A percentile compares a stretch with the other conserved stretches of the same genome.
These are phyloP conservation scores for Phoma herbarum DNA, from an alignment of 2,329 filamentous ascomycete species.

Conservation along the genomic window DNA sequence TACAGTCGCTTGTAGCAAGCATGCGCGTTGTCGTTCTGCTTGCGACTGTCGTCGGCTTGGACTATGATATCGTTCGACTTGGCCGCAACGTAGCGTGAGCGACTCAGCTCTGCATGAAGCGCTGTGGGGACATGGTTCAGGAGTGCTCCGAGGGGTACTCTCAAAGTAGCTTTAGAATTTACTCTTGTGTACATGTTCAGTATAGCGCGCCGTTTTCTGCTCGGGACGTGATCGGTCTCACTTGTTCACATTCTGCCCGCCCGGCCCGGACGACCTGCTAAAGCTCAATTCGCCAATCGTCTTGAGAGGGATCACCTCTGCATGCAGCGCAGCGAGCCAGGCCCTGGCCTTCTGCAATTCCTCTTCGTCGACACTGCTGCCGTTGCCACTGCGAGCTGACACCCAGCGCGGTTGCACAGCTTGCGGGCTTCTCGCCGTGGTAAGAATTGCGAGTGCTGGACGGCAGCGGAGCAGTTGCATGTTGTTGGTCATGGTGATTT, in stretches of 20 bases:
- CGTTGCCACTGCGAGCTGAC: constrained; percentile 17
- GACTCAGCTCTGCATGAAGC: constrained; percentile 61
- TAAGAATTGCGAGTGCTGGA: constrained; percentile 16
- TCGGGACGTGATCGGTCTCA: constrained; percentile 45
- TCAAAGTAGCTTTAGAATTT: constrained; percentile 72
- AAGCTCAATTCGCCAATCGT: constrained; percentile 67
- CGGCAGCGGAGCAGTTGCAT: constrained; percentile 23
- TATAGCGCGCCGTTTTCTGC: constrained; percentile 29
- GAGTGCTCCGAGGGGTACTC: constrained; percentile 62
- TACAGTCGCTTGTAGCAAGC: constrained; percentile 67
- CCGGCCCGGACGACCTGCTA: constrained; percentile 70
- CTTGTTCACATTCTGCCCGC: constrained; percentile 76
- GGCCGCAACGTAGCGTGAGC: constrained; percentile 64
- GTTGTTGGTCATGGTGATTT: constrained; percentile 25
- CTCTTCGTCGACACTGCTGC: constrained; percentile 33
- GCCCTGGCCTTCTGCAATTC: constrained; percentile 57
- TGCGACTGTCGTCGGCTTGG: constrained; percentile 70
- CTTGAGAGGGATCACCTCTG: constrained; percentile 62
- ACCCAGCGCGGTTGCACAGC: constrained; percentile 19
- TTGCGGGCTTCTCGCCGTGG: constrained; percentile 18
- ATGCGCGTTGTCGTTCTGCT: constrained; percentile 67
- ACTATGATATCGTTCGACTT: constrained; percentile 65
- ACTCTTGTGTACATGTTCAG: constrained; percentile 61
- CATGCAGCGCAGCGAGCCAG: constrained; percentile 65
- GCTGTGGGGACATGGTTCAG: constrained; percentile 63